Conservation (phyloP, 805 yeast species). For the Wickerhamiella sorbophila region DNA sequence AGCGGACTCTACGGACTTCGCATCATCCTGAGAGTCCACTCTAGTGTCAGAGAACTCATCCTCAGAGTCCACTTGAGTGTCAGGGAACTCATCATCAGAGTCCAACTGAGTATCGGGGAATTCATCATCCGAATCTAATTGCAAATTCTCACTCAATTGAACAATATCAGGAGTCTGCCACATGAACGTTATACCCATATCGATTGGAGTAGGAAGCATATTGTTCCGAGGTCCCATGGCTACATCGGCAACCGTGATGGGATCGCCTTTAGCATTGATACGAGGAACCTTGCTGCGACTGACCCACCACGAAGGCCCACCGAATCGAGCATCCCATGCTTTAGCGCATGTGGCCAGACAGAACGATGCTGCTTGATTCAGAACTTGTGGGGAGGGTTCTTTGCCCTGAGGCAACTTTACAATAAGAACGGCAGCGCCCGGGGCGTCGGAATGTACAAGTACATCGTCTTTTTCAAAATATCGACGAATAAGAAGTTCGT, state of each 20-base stretch:
- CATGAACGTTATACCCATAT: conserved; percentile 77
- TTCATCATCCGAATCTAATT: conserved; percentile 17
- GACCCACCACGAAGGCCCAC: conserved; percentile 79
- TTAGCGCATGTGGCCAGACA: conserved; percentile 54
- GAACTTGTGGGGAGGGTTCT: conserved; percentile 68
- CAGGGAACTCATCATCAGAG: conserved; percentile 21
- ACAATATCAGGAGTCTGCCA: conserved; percentile 54
- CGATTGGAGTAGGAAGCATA: conserved; percentile 60
- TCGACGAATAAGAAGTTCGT: conserved; percentile 65
- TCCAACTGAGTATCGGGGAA: conserved; percentile 18
- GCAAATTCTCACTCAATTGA: conserved; percentile 24
- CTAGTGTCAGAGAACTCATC: conserved; percentile 6
- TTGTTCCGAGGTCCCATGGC: conserved; percentile 38
- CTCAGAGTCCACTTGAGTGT: conserved; percentile 17
- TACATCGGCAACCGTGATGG: conserved; percentile 48
- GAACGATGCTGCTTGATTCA: conserved; percentile 79
- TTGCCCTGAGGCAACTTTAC: conserved; percentile 57
- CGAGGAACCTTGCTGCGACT: conserved; percentile 55
- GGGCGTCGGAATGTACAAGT: conserved; percentile 59
- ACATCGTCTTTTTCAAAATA: conserved; percentile 62
- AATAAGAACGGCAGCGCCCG: conserved; percentile 61
- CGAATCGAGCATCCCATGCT: conserved; percentile 81
- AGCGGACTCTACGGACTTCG: conserved; percentile 1
- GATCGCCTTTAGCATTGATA: conserved; percentile 33
- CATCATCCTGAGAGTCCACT: not conserved